Evolutionary conservation across 192 early-diverging fungal species (phyloP).

Genomic region (Backusella psychrophila): DNA sequence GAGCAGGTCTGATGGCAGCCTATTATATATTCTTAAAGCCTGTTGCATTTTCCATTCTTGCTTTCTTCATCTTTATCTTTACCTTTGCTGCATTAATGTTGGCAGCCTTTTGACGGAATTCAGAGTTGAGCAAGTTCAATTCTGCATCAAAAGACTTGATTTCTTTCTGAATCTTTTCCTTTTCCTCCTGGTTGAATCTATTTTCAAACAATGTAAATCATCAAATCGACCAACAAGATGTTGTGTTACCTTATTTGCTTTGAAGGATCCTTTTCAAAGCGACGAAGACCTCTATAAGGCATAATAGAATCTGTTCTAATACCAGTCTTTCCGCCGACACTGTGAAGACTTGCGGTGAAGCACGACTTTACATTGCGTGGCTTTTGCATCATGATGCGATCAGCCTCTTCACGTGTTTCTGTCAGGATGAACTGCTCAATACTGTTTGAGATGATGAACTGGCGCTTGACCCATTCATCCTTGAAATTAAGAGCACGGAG

Average conservation of each 20-base stretch:
- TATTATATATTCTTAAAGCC: too few species aligned
- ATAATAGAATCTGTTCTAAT: conserved; percentile 36
- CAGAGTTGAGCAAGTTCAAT: neutral
- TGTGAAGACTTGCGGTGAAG: conserved; percentile 57
- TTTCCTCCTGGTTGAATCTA: neutral
- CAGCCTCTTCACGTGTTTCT: conserved; percentile 53
- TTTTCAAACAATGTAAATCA: neutral
- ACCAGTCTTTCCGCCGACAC: conserved; percentile 52
- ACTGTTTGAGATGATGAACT: conserved; percentile 62
- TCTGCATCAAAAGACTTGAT: neutral
- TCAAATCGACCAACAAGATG: too few species aligned
- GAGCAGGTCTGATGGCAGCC: neutral
- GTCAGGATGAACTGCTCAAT: conserved; percentile 74
- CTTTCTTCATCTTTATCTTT: too few species aligned
- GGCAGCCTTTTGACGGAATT: neutral
- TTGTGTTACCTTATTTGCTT: conserved; percentile 24
- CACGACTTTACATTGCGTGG: conserved; percentile 65
- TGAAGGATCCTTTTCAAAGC: conserved; percentile 53
- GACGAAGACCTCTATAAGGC: conserved; percentile 38
- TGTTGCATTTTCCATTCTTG: too few species aligned
- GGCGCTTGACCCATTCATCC: conserved; percentile 70
- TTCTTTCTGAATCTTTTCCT: neutral
- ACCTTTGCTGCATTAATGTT: neutral
- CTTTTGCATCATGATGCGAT: conserved; percentile 46
- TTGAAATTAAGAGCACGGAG: conserved; percentile 57